Evolutionary conservation across 2,329 filamentous ascomycete species (phyloP).

Genomic region (Fusarium sp.): DNA sequence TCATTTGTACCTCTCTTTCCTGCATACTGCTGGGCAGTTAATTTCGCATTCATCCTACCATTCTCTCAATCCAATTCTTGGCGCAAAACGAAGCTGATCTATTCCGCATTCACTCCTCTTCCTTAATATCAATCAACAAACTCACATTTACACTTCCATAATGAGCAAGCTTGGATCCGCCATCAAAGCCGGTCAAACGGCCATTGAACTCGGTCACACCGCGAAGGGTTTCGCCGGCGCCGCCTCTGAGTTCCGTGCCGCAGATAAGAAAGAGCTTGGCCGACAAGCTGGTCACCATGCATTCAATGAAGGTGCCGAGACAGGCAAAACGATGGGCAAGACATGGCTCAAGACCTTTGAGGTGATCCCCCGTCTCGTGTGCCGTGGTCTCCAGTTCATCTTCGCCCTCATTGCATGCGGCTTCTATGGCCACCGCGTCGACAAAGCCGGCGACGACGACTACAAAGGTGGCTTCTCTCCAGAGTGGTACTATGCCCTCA

Average conservation of each 20-base stretch:
- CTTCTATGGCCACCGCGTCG: conserved; percentile 74
- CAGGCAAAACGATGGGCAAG: conserved; percentile 60
- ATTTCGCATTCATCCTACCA: conserved; percentile 1
- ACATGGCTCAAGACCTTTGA: conserved; percentile 64
- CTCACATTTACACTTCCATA: conserved; percentile 3
- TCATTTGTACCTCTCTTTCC: conserved; percentile 4
- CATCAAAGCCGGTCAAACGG: conserved; percentile 54
- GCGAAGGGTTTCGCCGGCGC: conserved; percentile 49
- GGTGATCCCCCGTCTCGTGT: conserved; percentile 63
- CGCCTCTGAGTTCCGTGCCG: conserved; percentile 51
- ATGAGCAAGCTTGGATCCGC: conserved; percentile 53
- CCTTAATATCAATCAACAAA: background rate
- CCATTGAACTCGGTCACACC: conserved; percentile 52
- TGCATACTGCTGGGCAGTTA: conserved; percentile 41
- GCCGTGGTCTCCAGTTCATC: conserved; percentile 78
- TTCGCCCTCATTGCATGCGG: conserved; percentile 78
- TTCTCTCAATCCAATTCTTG: too few species aligned
- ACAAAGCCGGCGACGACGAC: conserved; percentile 57
- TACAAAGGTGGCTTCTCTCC: conserved; percentile 58
- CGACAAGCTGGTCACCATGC: conserved; percentile 53
- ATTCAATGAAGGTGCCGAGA: conserved; percentile 54
- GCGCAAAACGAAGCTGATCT: background rate
- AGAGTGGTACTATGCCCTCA: conserved; percentile 76
- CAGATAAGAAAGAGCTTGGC: conserved; percentile 54
- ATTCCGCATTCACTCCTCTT: background rate